Conservation (phyloP, 2,329 filamentous ascomycete genomes). For the Epichloe festucae region DNA sequence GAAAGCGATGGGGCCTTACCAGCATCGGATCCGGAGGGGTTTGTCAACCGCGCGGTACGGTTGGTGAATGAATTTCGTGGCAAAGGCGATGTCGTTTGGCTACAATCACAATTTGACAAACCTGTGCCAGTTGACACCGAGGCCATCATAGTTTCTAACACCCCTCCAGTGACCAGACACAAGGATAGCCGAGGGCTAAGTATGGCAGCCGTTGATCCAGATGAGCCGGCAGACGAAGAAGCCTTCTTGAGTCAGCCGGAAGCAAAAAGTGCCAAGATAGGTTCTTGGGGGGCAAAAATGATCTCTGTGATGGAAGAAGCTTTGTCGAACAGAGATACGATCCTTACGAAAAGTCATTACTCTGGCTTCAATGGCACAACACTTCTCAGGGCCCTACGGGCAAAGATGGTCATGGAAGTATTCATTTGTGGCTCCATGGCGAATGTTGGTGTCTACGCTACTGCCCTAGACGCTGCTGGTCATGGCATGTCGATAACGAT, state of each 20-base stretch:
- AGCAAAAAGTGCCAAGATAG: slow-evolving; percentile 30
- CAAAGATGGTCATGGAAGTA: slow-evolving; percentile 77
- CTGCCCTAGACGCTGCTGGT: slow-evolving; percentile 76
- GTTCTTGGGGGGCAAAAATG: slow-evolving; percentile 33
- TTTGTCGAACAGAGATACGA: slow-evolving; percentile 35
- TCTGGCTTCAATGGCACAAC: slow-evolving; percentile 71
- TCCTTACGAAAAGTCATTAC: slow-evolving; percentile 63
- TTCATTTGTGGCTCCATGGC: slow-evolving; percentile 79
- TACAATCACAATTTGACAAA: slow-evolving; percentile 61
- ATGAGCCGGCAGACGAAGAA: slow-evolving; percentile 21
- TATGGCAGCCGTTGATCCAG: not conserved
- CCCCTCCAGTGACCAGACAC: slow-evolving; percentile 8
- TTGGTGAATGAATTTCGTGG: slow-evolving; percentile 63
- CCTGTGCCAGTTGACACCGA: slow-evolving; percentile 43
- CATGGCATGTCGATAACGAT: slow-evolving; percentile 82
- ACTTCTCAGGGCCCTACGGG: slow-evolving; percentile 64
- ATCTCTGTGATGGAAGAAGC: slow-evolving; percentile 27
- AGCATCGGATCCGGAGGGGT: slow-evolving; percentile 48
- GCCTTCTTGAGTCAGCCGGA: slow-evolving; percentile 32
- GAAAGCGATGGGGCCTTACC: slow-evolving; percentile 53
- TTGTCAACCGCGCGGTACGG: slow-evolving; percentile 51
- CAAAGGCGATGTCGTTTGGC: slow-evolving; percentile 66
- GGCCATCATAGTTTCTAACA: slow-evolving; percentile 33
- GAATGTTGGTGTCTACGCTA: slow-evolving; percentile 83
- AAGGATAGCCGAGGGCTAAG: slow-evolving; percentile 7